Base-by-base conservation (phyloP, 1,284 basidiomycete species). In the Trichosporon ovoides region DNA sequence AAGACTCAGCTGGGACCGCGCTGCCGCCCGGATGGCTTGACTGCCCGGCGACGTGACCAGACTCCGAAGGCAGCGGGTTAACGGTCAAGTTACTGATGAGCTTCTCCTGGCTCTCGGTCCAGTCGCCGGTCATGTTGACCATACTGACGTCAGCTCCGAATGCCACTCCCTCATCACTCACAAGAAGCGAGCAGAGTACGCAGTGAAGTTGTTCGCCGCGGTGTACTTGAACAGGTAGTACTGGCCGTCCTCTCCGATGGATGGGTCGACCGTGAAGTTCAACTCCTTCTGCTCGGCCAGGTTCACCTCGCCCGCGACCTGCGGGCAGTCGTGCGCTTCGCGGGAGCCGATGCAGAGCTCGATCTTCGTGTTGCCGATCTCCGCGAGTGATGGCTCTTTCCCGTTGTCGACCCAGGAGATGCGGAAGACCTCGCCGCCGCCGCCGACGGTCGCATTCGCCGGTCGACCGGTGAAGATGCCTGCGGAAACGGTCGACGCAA, bases 381-480 rank as follows among this genome's bases (percentile, higher is more conserved):
- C 65, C 18, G 74, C 65, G 38, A 91, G 81, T 28, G 79, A 68
- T 5, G 88, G 86, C 0, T 79, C 31, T 0, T 60, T 61, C 52
- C 82, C 82, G 62, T 84, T 80, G 59, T 91, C 88, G 61, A 69
- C 74, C 90, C 91, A 93, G 48, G 68, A 76, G 62, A 92, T 74
- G 33, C 79, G 83, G 46, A 83, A 78, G 2, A 72, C 63, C 67
- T 85, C 79, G 24, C 87, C 88, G 58, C 81, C 87, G 16, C 78
- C 70, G 69, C 82, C 85, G 13, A 69, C 77, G 12, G 84, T 82
- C 0, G 79, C 59, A 11, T 80, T 78, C 18, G 83, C 80, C 7
- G 75, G 75, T 38, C 58, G 65, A 37, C 74, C 75, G 53, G 68
- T 66, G 69, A 75, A 77, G 38, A 77, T 65, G 28, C 63, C 68